Evolutionary conservation across 305 asterid species (phyloP), one percentile per base, ranked within the genome.

Genomic region (Ilex paraguariensis): DNA sequence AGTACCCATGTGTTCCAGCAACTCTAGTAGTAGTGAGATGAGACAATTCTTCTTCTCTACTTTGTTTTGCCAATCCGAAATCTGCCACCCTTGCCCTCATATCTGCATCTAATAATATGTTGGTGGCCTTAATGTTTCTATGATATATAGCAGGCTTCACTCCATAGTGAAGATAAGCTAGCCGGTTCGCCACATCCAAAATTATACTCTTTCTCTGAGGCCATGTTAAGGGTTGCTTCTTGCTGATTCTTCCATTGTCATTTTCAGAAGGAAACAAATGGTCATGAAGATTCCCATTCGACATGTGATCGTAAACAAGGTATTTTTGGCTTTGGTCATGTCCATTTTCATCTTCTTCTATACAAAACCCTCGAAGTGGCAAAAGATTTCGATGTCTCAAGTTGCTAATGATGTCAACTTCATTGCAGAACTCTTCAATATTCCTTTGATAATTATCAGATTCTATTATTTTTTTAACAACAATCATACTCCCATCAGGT

Each of bases 31-130:
- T 88, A 2, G 98, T 88, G 62, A 91, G 79, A 76, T 91, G 96
- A 14, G 96, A 91, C 51, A 21, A 21, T 21, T 82, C 82, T 61
- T 90, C 91, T 74, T 88, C 95, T 64, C 78, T 56, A 52, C 80
- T 84, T 57, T 86, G 87, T 66, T 73, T 88, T 0, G 89, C 96
- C 72, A 88, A 68, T 64, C 96, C 98, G 40, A 91, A 91, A 75
- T 91, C 98, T 0, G 95, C 96, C n/a, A 91, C 95, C 58, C 96
- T 75, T 1, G 96, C 96, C 74, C 91, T 83, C 96, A 88, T 81
- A 42, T 83, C 95, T 31, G 61, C 76, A 57, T 88, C 98, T 79
- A 88, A 60, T 45, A 91, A 69, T 64, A 91, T 85, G 64, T 90
- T 90, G 4, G 95, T 90, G 0, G 92, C 90, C 73, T 90, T 87